These are phyloP conservation scores for Emydomyces testavorans DNA, from an alignment of 2,329 filamentous ascomycete genomes.

Conservation along the genomic window DNA sequence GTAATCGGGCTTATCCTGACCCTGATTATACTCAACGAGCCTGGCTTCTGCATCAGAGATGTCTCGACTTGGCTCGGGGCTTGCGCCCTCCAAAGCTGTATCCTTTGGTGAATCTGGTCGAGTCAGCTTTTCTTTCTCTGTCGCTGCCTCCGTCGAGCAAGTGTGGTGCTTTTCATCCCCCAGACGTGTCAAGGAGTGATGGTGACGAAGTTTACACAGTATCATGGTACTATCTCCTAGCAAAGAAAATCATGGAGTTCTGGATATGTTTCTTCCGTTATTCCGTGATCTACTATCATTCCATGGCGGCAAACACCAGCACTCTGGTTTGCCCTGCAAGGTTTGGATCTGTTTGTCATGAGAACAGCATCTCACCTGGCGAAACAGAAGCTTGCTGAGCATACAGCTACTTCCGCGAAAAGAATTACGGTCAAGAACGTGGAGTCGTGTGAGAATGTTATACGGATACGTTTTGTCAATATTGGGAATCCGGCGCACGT, in stretches of 20 bases:
- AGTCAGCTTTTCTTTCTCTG: slow-evolving; percentile 2
- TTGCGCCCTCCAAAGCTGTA: not conserved
- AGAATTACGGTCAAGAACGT: not conserved
- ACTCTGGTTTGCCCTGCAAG: too few relatives aligned
- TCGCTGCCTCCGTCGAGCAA: not conserved
- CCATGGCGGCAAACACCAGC: too few relatives aligned
- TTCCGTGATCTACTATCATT: too few relatives aligned
- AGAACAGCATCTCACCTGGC: slow-evolving; percentile 10
- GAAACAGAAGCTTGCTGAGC: not conserved
- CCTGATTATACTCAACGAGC: not conserved
- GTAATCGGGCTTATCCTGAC: not conserved
- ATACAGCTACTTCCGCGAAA: not conserved
- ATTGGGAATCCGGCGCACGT: slow-evolving; percentile 1
- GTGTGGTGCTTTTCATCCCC: slow-evolving; percentile 2
- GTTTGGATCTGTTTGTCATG: slow-evolving; percentile 9
- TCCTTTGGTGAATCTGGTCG: slow-evolving; percentile 7
- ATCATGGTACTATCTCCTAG: too few relatives aligned
- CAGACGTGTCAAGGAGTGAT: too few relatives aligned
- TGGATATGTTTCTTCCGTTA: too few relatives aligned
- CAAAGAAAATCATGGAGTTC: too few relatives aligned
- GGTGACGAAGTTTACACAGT: not conserved
- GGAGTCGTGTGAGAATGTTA: not conserved
- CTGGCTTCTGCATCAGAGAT: slow-evolving; percentile 7
- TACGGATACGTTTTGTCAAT: slow-evolving; percentile 7
- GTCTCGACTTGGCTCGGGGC: slow-evolving; percentile 4